Conservation (phyloP, 352 stramenopile species). For the Salisapilia sapeloensis region DNA sequence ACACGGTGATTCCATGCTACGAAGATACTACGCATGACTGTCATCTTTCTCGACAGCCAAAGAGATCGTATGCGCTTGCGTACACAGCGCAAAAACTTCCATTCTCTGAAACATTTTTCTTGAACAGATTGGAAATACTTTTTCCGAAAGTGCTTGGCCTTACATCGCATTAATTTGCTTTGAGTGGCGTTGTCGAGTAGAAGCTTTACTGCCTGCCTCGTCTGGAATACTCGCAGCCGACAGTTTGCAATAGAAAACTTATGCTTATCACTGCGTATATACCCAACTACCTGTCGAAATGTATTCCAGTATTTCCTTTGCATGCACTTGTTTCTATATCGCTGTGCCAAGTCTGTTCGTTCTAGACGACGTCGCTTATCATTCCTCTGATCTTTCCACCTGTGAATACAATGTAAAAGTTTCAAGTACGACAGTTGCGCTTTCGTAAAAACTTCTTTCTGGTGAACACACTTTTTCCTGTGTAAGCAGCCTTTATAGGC, state of each 20-base stretch:
- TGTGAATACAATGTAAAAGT: slow-evolving; percentile 3
- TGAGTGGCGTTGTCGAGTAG: slow-evolving; percentile 3
- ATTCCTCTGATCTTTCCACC: slow-evolving; percentile 1
- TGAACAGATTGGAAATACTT: slow-evolving; percentile 8
- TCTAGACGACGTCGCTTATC: slow-evolving; percentile 1
- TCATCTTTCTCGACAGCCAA: too few relatives aligned
- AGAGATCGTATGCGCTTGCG: too few relatives aligned
- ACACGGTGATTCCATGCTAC: too few relatives aligned
- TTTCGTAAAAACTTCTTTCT: too few relatives aligned
- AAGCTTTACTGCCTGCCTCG: slow-evolving; percentile 1
- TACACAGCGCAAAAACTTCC: slow-evolving; percentile 8
- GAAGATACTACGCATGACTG: too few relatives aligned
- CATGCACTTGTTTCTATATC: slow-evolving; percentile 5
- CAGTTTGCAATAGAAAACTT: slow-evolving; percentile 3
- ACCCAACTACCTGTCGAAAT: slow-evolving; percentile 6
- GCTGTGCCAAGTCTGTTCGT: slow-evolving; percentile 1
- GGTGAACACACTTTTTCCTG: too few relatives aligned
- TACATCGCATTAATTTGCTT: slow-evolving; percentile 4
- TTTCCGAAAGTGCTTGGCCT: slow-evolving; percentile 6
- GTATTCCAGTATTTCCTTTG: slow-evolving; percentile 10
- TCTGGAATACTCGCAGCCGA: background rate
- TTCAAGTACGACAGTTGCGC: slow-evolving; percentile 1
- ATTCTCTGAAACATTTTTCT: slow-evolving; percentile 10
- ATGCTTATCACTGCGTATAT: slow-evolving; percentile 1
- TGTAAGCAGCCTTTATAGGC: too few relatives aligned